Percentiles rank a stretch among this genome's conserved stretches.
phyloP scores from a whole-genome alignment of 2,329 filamentous ascomycete genomes.

The Coniochaeta hoffmannii region DNA sequence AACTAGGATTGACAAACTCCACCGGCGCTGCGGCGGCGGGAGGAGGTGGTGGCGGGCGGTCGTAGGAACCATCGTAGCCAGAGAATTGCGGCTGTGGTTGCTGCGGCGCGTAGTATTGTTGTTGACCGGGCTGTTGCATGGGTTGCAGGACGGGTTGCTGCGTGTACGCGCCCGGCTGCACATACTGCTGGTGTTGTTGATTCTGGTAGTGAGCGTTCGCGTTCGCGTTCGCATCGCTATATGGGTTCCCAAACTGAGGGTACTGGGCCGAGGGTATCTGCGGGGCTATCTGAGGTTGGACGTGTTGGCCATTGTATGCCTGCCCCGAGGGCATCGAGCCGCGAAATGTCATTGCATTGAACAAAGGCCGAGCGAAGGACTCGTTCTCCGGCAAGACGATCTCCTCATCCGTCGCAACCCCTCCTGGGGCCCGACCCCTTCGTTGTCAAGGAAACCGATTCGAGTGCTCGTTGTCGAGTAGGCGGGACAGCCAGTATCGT shows the following conservation, averaged over 20 bases:
- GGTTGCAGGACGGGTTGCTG: constrained; percentile 11
- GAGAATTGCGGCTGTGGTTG: constrained; percentile 5
- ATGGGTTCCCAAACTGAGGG: constrained; percentile 9
- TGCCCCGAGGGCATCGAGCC: constrained; percentile 32
- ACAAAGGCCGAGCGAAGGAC: not conserved
- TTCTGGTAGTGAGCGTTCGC: constrained; percentile 14
- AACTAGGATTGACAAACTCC: constrained; percentile 21
- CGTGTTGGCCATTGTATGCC: constrained; percentile 28
- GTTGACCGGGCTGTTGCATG: constrained; percentile 10
- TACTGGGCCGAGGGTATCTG: constrained; percentile 6
- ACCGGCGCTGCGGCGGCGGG: constrained; percentile 12
- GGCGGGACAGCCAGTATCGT: not conserved
- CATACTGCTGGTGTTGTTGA: constrained; percentile 12
- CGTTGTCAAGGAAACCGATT: not conserved
- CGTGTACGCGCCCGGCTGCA: constrained; percentile 9
- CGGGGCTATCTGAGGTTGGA: not conserved
- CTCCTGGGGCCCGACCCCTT: not conserved
- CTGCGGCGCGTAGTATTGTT: constrained; percentile 3
- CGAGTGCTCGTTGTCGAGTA: not conserved
- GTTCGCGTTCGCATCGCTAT: constrained; percentile 5
- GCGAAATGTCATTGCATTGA: constrained; percentile 28
- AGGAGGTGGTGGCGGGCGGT: constrained; percentile 4
- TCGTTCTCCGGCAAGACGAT: not conserved
- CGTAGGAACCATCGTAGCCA: constrained; percentile 16
- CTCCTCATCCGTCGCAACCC: not conserved